Percentiles rank a stretch among this genome's conserved stretches.
phyloP scores from a whole-genome alignment of 352 stramenopile species.

The Globisporangium acanthophoron region DNA sequence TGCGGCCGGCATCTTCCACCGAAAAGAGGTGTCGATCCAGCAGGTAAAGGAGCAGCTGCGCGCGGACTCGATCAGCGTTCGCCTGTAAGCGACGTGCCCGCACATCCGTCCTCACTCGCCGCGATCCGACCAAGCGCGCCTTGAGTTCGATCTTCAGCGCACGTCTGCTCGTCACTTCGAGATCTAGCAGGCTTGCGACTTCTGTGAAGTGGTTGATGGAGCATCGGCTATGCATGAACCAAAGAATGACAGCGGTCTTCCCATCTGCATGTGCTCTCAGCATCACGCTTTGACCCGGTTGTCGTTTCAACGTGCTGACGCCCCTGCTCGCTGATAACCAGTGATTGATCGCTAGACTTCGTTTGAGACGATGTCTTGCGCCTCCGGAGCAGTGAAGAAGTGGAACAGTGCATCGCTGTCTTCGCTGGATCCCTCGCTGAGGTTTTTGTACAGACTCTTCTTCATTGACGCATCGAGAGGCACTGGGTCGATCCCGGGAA shows the following conservation, averaged over 20 bases:
- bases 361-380: not conserved
- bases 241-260: not conserved
- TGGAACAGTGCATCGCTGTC: constrained; percentile 19
- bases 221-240: not conserved
- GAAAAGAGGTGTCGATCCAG: constrained; percentile 93
- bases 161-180: not conserved
- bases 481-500: not conserved
- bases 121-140: not conserved
- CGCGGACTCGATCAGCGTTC: constrained; percentile 62
- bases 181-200: too few relatives aligned
- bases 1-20: constrained; percentile 98
- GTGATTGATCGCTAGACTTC: not conserved
- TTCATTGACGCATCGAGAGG: not conserved
- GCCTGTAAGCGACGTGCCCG: constrained; percentile 28
- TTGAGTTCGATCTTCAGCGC: not conserved
- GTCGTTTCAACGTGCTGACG: too few relatives aligned
- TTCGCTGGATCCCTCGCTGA: not conserved
- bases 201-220: not conserved
- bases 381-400: constrained; percentile 13
- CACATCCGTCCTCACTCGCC: not conserved
- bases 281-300: too few relatives aligned
- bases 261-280: not conserved
- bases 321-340: too few relatives aligned
- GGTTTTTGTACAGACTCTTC: constrained; percentile 1
- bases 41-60: constrained; percentile 92